A percentile compares a stretch with the other conserved stretches of the same genome.
Conservation (phyloP, 768 basidiomycete genomes). For the Rhodosporidiobolus sp. region DNA sequence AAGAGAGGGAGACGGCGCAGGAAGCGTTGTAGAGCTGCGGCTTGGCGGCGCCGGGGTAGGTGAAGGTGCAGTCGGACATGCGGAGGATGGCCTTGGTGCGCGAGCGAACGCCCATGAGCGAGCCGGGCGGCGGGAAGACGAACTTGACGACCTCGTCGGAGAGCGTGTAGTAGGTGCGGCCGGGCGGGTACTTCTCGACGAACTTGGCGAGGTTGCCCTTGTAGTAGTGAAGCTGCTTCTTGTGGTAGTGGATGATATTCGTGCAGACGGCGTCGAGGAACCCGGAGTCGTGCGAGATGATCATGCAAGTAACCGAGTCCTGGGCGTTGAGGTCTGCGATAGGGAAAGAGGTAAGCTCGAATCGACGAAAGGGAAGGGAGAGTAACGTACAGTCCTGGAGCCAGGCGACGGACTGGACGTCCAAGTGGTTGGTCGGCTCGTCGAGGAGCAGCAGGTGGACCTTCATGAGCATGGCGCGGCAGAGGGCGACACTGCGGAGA, state of each 20-base stretch:
- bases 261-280: constrained; percentile 94
- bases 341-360: not conserved
- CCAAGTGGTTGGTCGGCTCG: constrained; percentile 56
- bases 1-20: constrained; percentile 90
- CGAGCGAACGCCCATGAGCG: constrained; percentile 93
- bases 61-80: constrained; percentile 84
- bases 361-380: not conserved
- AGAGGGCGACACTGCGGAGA: constrained; percentile 64
- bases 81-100: constrained; percentile 94
- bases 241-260: constrained; percentile 95
- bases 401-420: constrained; percentile 77
- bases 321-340: constrained; percentile 63
- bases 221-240: constrained; percentile 94
- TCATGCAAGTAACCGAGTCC: constrained; percentile 80
- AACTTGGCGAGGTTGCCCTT: constrained; percentile 76
- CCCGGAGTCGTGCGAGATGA: constrained; percentile 94
- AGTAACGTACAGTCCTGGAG: constrained; percentile 62
- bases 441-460: constrained; percentile 59
- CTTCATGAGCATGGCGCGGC: constrained; percentile 93
- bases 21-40: constrained; percentile 85
- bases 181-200: constrained; percentile 84
- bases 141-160: constrained; percentile 91
- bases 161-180: constrained; percentile 93
- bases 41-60: constrained; percentile 75
- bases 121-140: constrained; percentile 90